phyloP scores from a whole-genome alignment of 805 yeast genomes.

The Candida railenensis region DNA sequence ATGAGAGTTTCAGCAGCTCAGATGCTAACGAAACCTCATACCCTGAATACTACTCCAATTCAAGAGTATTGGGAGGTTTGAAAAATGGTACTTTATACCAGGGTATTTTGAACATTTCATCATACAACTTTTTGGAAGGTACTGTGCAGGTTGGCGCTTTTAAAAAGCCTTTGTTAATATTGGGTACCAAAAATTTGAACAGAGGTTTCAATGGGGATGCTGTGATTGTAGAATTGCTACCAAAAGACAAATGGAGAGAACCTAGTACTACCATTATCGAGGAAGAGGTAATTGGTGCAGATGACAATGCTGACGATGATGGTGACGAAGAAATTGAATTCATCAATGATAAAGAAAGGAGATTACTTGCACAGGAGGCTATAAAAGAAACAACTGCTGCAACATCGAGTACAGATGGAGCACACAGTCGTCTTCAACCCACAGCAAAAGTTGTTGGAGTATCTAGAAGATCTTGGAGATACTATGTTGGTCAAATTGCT shows the following conservation, averaged over 20 bases:
- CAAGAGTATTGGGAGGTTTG: slow-evolving; percentile 88
- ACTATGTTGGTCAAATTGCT: slow-evolving; percentile 91
- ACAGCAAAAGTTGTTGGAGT: slow-evolving; percentile 91
- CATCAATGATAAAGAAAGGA: slow-evolving; percentile 69
- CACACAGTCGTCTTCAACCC: slow-evolving; percentile 65
- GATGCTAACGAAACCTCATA: slow-evolving; percentile 51
- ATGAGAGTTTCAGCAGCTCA: slow-evolving; percentile 38
- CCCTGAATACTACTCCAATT: slow-evolving; percentile 74
- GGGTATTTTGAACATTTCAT: slow-evolving; percentile 76
- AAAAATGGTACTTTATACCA: slow-evolving; percentile 84
- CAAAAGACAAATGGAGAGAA: slow-evolving; percentile 82
- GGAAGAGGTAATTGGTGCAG: slow-evolving; percentile 61
- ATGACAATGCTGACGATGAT: slow-evolving; percentile 60
- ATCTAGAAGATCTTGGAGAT: slow-evolving; percentile 89
- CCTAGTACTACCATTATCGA: slow-evolving; percentile 81
- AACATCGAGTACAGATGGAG: slow-evolving; percentile 36
- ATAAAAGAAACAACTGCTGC: slow-evolving; percentile 21
- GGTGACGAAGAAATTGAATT: slow-evolving; percentile 41
- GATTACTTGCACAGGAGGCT: slow-evolving; percentile 76
- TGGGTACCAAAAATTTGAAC: slow-evolving; percentile 83
- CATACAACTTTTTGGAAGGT: slow-evolving; percentile 89
- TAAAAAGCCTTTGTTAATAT: slow-evolving; percentile 75
- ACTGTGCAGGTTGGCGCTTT: slow-evolving; percentile 68
- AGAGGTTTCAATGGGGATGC: slow-evolving; percentile 91
- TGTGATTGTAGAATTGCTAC: slow-evolving; percentile 87